Percentiles rank a stretch among this genome's conserved stretches.
Evolutionary conservation across 2,329 filamentous ascomycete species (phyloP).

Genomic region (Colletotrichum sp.): DNA sequence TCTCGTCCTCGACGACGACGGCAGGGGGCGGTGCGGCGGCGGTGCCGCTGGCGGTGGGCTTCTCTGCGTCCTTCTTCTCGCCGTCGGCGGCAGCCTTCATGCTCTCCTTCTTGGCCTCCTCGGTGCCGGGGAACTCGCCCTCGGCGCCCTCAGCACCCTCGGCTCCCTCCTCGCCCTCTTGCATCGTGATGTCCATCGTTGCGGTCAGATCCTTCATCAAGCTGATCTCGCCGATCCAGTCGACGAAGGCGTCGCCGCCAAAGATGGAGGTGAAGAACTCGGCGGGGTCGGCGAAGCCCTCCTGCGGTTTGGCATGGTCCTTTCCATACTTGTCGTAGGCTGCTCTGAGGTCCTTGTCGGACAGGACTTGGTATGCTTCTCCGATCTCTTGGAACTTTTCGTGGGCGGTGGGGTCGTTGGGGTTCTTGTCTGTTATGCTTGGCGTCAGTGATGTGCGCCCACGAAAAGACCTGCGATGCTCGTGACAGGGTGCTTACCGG

Average conservation of each 20-base stretch:
- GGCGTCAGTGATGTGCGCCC: not conserved
- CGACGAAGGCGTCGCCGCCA: constrained; percentile 91
- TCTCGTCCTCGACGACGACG: constrained; percentile 46
- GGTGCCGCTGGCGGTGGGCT: constrained; percentile 29
- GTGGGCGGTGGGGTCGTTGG: constrained; percentile 91
- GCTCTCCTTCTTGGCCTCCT: constrained; percentile 62
- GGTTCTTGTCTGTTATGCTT: constrained; percentile 82
- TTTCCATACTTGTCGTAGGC: constrained; percentile 98
- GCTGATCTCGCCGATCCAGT: constrained; percentile 97
- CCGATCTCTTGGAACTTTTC: constrained; percentile 91
- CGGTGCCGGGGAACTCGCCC: constrained; percentile 61
- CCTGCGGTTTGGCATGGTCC: constrained; percentile 87
- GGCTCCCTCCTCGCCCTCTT: constrained; percentile 74
- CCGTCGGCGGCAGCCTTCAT: constrained; percentile 43
- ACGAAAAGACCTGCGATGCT: not conserved
- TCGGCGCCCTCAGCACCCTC: constrained; percentile 53
- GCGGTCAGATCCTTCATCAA: constrained; percentile 98
- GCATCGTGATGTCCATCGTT: constrained; percentile 97
- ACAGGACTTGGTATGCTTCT: constrained; percentile 80
- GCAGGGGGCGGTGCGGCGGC: constrained; percentile 33
- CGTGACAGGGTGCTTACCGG: constrained; percentile 57
- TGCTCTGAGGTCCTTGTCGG: constrained; percentile 83
- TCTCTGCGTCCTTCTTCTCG: constrained; percentile 30
- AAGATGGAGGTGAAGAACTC: constrained; percentile 99
- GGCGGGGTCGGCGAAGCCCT: constrained; percentile 92